phyloP scores from a whole-genome alignment of 2,329 filamentous ascomycete genomes.

The Ampelomyces quisqualis region DNA sequence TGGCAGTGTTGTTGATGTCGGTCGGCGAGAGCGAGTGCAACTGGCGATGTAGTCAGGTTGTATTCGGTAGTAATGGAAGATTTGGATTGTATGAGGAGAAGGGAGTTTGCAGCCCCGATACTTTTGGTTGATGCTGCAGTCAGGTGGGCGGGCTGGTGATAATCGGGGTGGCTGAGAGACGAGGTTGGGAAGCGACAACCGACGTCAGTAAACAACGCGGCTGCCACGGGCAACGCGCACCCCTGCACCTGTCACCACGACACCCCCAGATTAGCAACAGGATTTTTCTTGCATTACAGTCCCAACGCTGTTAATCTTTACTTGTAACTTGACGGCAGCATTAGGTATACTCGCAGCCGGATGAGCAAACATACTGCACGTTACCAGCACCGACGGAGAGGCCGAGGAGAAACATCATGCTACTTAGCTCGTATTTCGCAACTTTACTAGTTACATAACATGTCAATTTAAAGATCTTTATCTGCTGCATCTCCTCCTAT shows the following conservation, averaged over 20 bases:
- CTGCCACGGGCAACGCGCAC: conserved; percentile 17
- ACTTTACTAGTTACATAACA: too few species aligned
- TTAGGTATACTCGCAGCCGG: too few species aligned
- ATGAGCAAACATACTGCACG: too few species aligned
- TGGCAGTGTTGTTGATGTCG: conserved; percentile 7
- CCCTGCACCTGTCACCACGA: conserved; percentile 1
- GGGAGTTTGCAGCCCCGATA: conserved; percentile 13
- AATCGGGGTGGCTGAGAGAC: conserved; percentile 9
- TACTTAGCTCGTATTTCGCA: too few species aligned
- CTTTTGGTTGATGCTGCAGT: conserved; percentile 15
- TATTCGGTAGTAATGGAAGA: conserved; percentile 12
- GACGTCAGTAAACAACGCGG: conserved; percentile 21
- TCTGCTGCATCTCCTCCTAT: too few species aligned
- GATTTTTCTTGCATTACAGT: too few species aligned
- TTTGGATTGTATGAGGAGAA: conserved; percentile 9
- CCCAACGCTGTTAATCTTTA: too few species aligned
- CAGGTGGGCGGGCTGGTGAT: conserved; percentile 7
- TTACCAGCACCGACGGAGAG: too few species aligned
- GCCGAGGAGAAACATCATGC: too few species aligned
- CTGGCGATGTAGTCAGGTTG: conserved; percentile 19
- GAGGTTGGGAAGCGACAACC: conserved; percentile 21
- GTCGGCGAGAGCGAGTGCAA: conserved; percentile 14
- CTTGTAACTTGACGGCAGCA: too few species aligned
- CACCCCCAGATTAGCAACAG: too few species aligned
- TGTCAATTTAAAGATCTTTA: too few species aligned